Evolutionary conservation across 257 asterid genomes (phyloP), one percentile per base, ranked within the genome.

Genomic region (Solanum tarijense): DNA sequence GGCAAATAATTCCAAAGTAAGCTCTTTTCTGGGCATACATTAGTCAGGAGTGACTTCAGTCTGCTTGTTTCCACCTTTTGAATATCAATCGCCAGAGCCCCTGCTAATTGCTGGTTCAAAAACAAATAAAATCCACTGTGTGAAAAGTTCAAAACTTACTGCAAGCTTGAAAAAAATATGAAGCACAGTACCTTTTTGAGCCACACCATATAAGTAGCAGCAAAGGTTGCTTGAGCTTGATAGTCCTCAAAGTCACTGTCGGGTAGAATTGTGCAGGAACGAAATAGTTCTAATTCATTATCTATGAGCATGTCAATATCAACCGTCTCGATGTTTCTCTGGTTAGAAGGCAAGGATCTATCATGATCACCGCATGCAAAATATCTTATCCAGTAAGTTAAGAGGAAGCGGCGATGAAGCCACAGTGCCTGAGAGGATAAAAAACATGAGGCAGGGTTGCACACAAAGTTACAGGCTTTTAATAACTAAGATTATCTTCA

Each of bases 321-420:
- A 21, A 74, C 83, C 78, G 13, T 71, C 83, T 38, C 85, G 39
- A 55, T 86, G 75, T 55, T 86, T 69, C 12, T 39, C 86, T 87
- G 87, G 60, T 84, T 85, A 58, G 89, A 88, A 79, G 83, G 36
- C 86, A 38, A 12, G 73, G 87, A 73, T 76, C 32, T 65, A 69
- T 84, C 84, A 68, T 84, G 82, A 52, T 66, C 88, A 81, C 76
- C 78, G 2, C 62, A 39, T 20, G 91, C 89, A 69, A 92, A 89
- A 89, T 93, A 92, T 84, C 92, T 93, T 91, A 93, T 83, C 98
- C 98, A 95, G 72, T 87, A 83, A n/a, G 94, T 89, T 68, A 98
- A 92, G 88, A 97, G 93, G 91, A 97, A 95, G 89, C 99, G 99
- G 1, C 98, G 98, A 87, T 97, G 98, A 86, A 97, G 98, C 99